Base-by-base conservation (phyloP, 768 basidiomycete genomes). In the Fistulinella prunicolor region DNA sequence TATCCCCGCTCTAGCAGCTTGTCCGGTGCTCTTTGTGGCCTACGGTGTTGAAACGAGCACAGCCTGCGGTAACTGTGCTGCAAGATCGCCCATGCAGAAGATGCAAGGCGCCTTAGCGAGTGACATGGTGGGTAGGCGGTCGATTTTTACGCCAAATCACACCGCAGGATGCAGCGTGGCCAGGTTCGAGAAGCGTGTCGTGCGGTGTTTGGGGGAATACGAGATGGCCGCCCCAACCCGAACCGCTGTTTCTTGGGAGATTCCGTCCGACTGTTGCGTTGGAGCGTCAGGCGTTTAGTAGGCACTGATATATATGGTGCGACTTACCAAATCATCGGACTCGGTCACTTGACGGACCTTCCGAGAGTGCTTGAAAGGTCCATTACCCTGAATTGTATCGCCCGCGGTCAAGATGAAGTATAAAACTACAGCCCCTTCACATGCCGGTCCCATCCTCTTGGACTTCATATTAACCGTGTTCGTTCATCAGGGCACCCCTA, bases 1-100 rank as follows among this genome's bases (percentile, higher is more conserved):
- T 39, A 67, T 66, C 66, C 66, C 65, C 60, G 35, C 65, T 66
- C 65, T 56, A 53, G 6, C 29, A 29, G 21, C 44, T 42, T 10
- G n/a, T 13, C 17, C 17, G n/a, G 7, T 6, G 22, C 8, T 40
- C 50, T 44, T 21, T n/a, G 39, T 47, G 13, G 0, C 23, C 44
- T 10, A 30, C 37, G 23, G 13, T 24, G 42, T n/a, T 36, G 20
- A 26, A n/a, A 20, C 9, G 16, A 36, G 21, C 36, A 47, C 40
- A 32, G 44, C 46, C 38, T 28, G n/a, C n/a, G 5, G 49, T 16
- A 23, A 32, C 5, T 19, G 24, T 16, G 32, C 8, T 47, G 38
- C 26, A 28, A 28, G 30, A 12, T 32, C 30, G 30, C 12, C 40
- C 49, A 54, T 21, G 51, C 55, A 24, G 16, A 9, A 38, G 13